Evolutionary conservation across 257 asterid species (phyloP).

Genomic region (Solanum dulcamara): DNA sequence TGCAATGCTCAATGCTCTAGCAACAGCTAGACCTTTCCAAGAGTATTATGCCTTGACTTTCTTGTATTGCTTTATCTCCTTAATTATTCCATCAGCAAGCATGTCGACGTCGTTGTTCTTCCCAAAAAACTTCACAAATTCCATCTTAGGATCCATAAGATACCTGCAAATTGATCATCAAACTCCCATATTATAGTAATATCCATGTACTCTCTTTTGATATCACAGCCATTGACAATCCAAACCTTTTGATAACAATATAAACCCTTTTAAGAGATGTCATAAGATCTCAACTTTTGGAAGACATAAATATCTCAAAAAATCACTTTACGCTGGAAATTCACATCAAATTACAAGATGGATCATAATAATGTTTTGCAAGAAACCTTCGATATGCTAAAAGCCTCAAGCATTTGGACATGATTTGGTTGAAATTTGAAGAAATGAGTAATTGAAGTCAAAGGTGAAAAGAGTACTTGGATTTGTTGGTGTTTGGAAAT

Average conservation of each 20-base stretch:
- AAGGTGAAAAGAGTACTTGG: background rate
- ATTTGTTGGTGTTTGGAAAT: background rate
- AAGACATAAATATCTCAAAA: background rate
- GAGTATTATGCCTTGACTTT: conserved; percentile 23
- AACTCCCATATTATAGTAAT: background rate
- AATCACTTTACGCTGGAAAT: background rate
- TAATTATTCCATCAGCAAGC: conserved; percentile 66
- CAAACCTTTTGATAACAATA: background rate
- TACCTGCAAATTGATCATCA: conserved; percentile 37
- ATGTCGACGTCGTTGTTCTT: conserved; percentile 50
- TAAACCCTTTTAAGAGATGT: background rate
- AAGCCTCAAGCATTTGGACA: background rate
- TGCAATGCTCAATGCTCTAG: background rate
- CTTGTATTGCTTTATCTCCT: conserved; percentile 69
- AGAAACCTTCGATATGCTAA: background rate
- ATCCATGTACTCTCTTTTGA: background rate
- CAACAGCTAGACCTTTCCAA: background rate
- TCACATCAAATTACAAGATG: background rate
- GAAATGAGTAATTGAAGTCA: background rate
- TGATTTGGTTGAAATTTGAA: background rate
- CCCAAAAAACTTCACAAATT: conserved; percentile 78
- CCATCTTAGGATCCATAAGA: conserved; percentile 87
- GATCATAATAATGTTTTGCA: background rate
- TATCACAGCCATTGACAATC: background rate
- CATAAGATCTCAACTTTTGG: background rate